Percentiles rank a stretch among this genome's conserved stretches.
Evolutionary conservation across 2,329 filamentous ascomycete genomes (phyloP).

Genomic region (Chaetomiaceae sp.): DNA sequence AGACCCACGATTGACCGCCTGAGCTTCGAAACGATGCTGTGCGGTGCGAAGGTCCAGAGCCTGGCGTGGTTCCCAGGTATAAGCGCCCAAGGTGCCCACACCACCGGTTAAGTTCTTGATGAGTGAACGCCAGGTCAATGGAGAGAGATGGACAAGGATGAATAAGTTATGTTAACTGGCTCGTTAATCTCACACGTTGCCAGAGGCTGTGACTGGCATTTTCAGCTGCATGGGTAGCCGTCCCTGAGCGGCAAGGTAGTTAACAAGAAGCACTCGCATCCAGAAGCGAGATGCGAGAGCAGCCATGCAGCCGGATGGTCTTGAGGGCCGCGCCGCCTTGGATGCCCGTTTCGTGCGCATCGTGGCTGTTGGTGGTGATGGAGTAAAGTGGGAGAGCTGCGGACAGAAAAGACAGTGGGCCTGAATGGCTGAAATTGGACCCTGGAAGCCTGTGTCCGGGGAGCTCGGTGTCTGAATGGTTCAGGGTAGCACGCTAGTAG

Average conservation of each 20-base stretch:
- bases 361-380: too few species aligned
- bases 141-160: not conserved
- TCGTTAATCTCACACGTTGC: not conserved
- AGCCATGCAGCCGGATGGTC: too few species aligned
- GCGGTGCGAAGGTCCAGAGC: conserved; percentile 5
- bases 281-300: not conserved
- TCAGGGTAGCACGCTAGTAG: too few species aligned
- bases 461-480: too few species aligned
- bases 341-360: too few species aligned
- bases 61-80: not conserved
- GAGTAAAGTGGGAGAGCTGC: too few species aligned
- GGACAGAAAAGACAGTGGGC: too few species aligned
- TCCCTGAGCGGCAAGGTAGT: too few species aligned
- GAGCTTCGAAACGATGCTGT: conserved; percentile 6
- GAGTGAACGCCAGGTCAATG: not conserved
- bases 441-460: too few species aligned
- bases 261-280: not conserved
- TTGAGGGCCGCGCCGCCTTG: too few species aligned
- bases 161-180: not conserved
- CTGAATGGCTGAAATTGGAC: too few species aligned
- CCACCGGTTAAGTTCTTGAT: not conserved
- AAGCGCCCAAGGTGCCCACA: conserved; percentile 8
- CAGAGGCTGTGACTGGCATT: not conserved
- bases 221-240: conserved; percentile 3
- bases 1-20: conserved; percentile 3